Percentiles rank a stretch among this genome's conserved stretches.
Conservation (phyloP, 306 rosid species). For the Lagenaria siceraria region DNA sequence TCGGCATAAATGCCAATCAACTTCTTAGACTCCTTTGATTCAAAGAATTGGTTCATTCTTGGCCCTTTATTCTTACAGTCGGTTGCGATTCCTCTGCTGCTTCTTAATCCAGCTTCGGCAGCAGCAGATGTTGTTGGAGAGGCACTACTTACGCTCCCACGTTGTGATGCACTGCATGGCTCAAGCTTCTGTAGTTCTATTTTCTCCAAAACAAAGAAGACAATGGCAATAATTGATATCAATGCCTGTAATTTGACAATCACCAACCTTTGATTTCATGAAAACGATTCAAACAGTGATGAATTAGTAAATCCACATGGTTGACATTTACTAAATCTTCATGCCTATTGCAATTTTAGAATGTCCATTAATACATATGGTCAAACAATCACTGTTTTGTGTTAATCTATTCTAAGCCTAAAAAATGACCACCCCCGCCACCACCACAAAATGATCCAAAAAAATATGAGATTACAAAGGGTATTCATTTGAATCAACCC, state of each 20-base stretch:
- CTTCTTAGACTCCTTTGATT: conserved; percentile 12
- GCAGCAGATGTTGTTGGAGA: neutral
- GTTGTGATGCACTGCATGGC: neutral
- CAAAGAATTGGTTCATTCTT: conserved; percentile 9
- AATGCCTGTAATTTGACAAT: neutral
- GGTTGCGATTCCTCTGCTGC: neutral
- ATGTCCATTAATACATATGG: neutral
- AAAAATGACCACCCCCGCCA: too few relatives aligned
- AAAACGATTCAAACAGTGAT: neutral
- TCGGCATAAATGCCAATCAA: conserved; percentile 39
- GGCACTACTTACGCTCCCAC: neutral
- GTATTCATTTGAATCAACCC: neutral
- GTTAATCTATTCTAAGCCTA: neutral
- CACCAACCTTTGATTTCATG: neutral
- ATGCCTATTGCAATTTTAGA: neutral
- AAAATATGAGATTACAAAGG: too few relatives aligned
- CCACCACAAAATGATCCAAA: neutral
- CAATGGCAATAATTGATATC: neutral
- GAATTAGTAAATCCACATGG: neutral
- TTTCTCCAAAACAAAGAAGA: neutral
- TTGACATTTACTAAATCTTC: neutral
- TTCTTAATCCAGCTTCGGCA: neutral
- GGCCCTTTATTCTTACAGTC: conserved; percentile 7
- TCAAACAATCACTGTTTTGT: neutral
- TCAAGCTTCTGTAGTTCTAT: neutral